Evolutionary conservation across 129 eudicot genomes (phyloP).

Genomic region (Arctium minus): DNA sequence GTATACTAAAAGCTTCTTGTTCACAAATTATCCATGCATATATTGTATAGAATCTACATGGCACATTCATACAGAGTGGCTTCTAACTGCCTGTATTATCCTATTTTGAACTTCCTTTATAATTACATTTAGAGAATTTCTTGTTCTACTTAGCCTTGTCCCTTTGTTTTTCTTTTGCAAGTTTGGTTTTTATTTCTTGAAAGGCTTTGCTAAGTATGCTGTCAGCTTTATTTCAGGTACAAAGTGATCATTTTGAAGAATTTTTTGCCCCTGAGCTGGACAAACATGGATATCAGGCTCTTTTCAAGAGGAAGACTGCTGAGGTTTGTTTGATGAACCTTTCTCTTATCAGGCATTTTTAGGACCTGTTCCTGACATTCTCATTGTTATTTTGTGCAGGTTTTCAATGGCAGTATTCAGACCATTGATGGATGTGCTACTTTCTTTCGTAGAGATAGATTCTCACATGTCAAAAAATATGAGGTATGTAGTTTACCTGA

Average conservation of each 20-base stretch:
- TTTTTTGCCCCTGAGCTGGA: slow-evolving; percentile 94
- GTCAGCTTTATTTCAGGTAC: slow-evolving; percentile 52
- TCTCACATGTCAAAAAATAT: slow-evolving; percentile 54
- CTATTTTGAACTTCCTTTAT: neutral
- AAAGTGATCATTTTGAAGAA: slow-evolving; percentile 87
- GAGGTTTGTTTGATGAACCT: slow-evolving; percentile 48
- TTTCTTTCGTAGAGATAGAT: slow-evolving; percentile 54
- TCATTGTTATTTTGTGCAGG: slow-evolving; percentile 11
- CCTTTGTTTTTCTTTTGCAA: neutral
- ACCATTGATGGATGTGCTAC: slow-evolving; percentile 63
- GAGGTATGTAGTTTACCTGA: slow-evolving; percentile 32
- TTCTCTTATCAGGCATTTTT: neutral
- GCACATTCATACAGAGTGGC: neutral
- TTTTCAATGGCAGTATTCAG: slow-evolving; percentile 34
- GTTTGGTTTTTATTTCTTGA: neutral
- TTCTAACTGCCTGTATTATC: neutral
- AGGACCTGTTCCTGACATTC: neutral
- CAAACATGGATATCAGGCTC: slow-evolving; percentile 93
- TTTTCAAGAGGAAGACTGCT: slow-evolving; percentile 75
- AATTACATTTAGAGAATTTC: neutral
- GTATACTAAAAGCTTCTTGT: too few species aligned
- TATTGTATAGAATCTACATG: neutral
- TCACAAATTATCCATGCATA: too few species aligned
- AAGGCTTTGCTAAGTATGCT: neutral
- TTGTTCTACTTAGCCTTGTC: neutral